Evolutionary conservation across 2,329 filamentous ascomycete genomes (phyloP).

Genomic region (Exophiala viscosa): DNA sequence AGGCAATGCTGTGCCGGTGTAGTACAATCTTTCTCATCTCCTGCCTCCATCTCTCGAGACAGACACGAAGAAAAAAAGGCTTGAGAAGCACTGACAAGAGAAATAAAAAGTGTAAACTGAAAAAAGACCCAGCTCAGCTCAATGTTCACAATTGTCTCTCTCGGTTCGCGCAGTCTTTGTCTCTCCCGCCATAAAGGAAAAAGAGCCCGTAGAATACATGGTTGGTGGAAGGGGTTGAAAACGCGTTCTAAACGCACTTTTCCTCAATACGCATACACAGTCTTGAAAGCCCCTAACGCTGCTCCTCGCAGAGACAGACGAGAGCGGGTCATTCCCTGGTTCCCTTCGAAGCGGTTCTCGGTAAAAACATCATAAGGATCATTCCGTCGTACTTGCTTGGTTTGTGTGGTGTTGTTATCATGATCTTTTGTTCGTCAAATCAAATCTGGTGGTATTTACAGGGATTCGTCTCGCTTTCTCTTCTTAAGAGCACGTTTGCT

Average conservation of each 20-base stretch:
- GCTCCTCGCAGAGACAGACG: neutral
- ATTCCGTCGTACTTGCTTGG: constrained; percentile 21
- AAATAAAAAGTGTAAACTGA: neutral
- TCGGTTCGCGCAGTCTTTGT: neutral
- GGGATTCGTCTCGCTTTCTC: constrained; percentile 64
- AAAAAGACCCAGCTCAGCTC: neutral
- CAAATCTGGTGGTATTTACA: constrained; percentile 22
- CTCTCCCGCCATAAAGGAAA: neutral
- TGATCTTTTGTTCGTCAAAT: constrained; percentile 27
- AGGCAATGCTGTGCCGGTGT: neutral
- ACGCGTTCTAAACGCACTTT: constrained; percentile 1
- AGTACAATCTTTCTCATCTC: neutral
- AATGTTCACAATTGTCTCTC: neutral
- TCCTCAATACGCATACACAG: neutral
- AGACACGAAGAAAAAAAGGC: neutral
- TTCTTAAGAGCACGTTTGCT: constrained; percentile 64
- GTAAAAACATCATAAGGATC: constrained; percentile 24
- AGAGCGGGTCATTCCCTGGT: constrained; percentile 5
- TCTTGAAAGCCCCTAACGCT: neutral
- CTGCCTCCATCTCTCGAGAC: neutral
- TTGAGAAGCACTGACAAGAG: neutral
- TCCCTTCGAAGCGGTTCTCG: neutral
- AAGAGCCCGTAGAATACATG: constrained; percentile 2
- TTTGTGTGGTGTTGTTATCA: constrained; percentile 15
- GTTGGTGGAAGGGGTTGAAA: neutral